Evolutionary conservation across 305 asterid species (phyloP).

Genomic region (Fraxinus floribunda): DNA sequence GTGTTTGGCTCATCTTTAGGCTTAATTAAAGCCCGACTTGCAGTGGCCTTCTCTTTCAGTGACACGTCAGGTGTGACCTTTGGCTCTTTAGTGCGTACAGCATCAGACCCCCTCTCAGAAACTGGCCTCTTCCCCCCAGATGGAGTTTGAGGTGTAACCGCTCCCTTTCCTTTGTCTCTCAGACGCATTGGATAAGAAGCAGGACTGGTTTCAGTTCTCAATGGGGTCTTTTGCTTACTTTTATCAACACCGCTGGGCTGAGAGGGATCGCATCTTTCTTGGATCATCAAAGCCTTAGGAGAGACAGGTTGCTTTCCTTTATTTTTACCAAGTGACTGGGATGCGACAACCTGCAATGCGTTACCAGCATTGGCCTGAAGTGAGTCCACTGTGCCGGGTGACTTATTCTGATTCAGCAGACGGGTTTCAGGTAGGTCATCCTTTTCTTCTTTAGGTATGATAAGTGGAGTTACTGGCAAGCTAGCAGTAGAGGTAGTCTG

Average conservation of each 20-base stretch:
- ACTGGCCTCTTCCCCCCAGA: conserved; percentile 35
- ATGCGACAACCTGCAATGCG: conserved; percentile 21
- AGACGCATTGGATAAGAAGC: conserved; percentile 42
- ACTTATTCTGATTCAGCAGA: conserved; percentile 7
- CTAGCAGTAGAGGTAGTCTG: conserved; percentile 22
- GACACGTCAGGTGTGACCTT: conserved; percentile 30
- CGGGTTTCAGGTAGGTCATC: conserved; percentile 27
- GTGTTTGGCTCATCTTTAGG: conserved; percentile 74
- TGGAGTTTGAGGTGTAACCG: conserved; percentile 35
- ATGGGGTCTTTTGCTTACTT: conserved; percentile 20
- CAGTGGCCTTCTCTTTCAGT: conserved; percentile 33
- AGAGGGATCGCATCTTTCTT: conserved; percentile 35
- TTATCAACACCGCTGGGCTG: conserved; percentile 19
- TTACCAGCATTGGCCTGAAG: conserved; percentile 19
- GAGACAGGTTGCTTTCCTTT: conserved; percentile 58
- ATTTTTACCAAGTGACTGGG: conserved; percentile 30
- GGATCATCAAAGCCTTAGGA: conserved; percentile 32
- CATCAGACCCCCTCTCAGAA: conserved; percentile 33
- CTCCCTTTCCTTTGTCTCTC: conserved; percentile 40
- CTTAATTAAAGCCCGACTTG: conserved; percentile 36
- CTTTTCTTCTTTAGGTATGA: conserved; percentile 38
- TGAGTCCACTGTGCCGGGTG: conserved; percentile 11
- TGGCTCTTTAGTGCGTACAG: conserved; percentile 37
- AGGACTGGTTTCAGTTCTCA: conserved; percentile 27
- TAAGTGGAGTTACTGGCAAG: conserved; percentile 23